phyloP scores from a whole-genome alignment of 2,329 filamentous ascomycete species.

The Tolypocladium cylindrosporum region DNA sequence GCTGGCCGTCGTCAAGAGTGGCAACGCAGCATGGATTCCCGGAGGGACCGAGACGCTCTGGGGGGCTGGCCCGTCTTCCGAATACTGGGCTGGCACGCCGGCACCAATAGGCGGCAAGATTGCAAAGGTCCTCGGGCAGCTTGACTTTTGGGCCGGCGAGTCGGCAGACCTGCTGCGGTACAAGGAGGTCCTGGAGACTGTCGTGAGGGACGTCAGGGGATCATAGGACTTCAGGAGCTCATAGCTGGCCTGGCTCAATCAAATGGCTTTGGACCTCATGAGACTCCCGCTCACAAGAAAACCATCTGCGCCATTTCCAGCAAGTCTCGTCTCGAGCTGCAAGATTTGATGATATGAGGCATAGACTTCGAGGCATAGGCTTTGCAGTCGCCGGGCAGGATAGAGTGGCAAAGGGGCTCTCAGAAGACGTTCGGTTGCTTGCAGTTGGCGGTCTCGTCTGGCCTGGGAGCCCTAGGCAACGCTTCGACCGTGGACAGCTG shows the following conservation, averaged over 20 bases:
- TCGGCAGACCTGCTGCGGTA: slow-evolving; percentile 8
- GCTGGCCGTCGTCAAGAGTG: slow-evolving; percentile 7
- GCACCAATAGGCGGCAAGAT: slow-evolving; percentile 9
- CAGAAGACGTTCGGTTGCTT: neutral
- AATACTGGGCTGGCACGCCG: slow-evolving; percentile 3
- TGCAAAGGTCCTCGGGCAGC: slow-evolving; percentile 9
- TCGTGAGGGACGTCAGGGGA: slow-evolving; percentile 7
- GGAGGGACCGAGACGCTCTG: slow-evolving; percentile 8
- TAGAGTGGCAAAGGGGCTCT: neutral
- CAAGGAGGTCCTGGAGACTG: slow-evolving; percentile 5
- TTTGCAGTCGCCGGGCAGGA: neutral
- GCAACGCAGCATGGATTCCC: slow-evolving; percentile 9
- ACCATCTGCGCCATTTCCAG: neutral
- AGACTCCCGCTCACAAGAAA: neutral
- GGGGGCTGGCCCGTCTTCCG: slow-evolving; percentile 1
- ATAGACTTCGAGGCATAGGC: neutral
- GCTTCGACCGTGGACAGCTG: neutral
- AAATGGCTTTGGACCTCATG: neutral
- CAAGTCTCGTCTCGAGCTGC: neutral
- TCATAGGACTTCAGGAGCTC: slow-evolving; percentile 5
- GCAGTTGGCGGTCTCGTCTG: neutral
- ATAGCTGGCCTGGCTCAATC: neutral
- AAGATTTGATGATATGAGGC: neutral
- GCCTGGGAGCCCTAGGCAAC: neutral
- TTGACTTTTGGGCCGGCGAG: slow-evolving; percentile 11